Evolutionary conservation across 2,329 filamentous ascomycete species (phyloP), one percentile per base, ranked within the genome.

Genomic region (Pestalotiopsis sp.): DNA sequence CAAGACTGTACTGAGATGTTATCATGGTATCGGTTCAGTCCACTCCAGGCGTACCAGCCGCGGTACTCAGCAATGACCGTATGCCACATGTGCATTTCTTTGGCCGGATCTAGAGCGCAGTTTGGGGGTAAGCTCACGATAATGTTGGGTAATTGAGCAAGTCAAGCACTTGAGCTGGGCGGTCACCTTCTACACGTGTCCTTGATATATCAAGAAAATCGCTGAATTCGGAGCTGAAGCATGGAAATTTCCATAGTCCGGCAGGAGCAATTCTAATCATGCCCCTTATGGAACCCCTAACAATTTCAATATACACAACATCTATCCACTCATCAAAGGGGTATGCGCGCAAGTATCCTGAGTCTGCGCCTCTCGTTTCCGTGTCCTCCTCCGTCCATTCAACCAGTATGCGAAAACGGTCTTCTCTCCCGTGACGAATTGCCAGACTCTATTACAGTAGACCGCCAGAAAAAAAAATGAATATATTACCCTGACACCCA

Each of bases 361-460:
- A 62, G 17, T 20, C 38, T 64, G 62, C 39, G 62, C 41, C 38
- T 64, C n/a, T 39, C 39, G 23, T 52, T n/a, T 52, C 39, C 12
- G 12, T 27, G n/a, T 23, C 62, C 25, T 49, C 39, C 39, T 5
- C 62, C 9, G n/a, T 17, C 62, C 62, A 12, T 64, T 23, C 62
- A 39, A 52, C 62, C 62, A 64, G 38, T 59, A 27, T 59, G 23
- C 23, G 57, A 20, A 27, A 59, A 23, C 25, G 57, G 23, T 36
- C 57, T 62, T 20, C 61, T 49, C 61, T 23, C 13, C 61, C 39
- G 14, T 57, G 25, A 56, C 31, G 20, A 36, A 49, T 57, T 57
- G 23, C 41, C 64, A 66, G 58, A 66, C 58, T 66, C 64, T 66
- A 66, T 66, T 66, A 66, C 52, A 66, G 27, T 23, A 45, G 63